phyloP scores from a whole-genome alignment of 2,329 filamentous ascomycete species.

The Venturia nashicola region DNA sequence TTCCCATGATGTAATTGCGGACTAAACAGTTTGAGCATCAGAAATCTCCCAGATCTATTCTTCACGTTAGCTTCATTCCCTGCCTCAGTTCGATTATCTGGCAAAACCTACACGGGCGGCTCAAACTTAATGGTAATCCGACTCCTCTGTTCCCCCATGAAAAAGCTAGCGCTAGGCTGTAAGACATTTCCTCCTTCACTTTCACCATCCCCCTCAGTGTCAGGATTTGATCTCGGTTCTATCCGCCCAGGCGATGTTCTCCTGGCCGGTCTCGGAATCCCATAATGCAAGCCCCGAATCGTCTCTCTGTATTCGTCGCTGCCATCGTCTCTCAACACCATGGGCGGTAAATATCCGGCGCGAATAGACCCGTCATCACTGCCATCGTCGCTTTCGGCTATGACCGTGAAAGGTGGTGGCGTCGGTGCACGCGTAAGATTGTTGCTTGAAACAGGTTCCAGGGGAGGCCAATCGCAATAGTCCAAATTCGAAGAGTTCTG shows the following conservation, averaged over 20 bases:
- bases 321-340: constrained; percentile 16
- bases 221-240: constrained; percentile 15
- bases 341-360: constrained; percentile 23
- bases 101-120: constrained; percentile 49
- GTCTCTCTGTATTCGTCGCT: constrained; percentile 1
- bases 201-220: constrained; percentile 8
- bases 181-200: constrained; percentile 25
- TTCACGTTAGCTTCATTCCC: constrained; percentile 2
- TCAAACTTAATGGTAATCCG: constrained; percentile 81
- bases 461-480: constrained; percentile 7
- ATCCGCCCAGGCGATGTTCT: constrained; percentile 23
- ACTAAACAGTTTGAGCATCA: constrained; percentile 85
- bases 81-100: background rate
- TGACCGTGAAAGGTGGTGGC: constrained; percentile 29
- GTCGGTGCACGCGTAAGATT: constrained; percentile 21
- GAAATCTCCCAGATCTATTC: constrained; percentile 58
- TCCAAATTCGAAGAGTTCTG: background rate
- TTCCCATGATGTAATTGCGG: constrained; percentile 47
- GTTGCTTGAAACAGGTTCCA: constrained; percentile 9
- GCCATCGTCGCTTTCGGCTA: constrained; percentile 17
- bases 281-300: background rate
- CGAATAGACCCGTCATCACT: constrained; percentile 15
- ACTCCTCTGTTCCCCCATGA: constrained; percentile 69
- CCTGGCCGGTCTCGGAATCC: constrained; percentile 15
- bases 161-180: constrained; percentile 70